These are phyloP conservation scores for Monosporascus sp. DNA, from an alignment of 2,329 filamentous ascomycete genomes.

Conservation along the genomic window DNA sequence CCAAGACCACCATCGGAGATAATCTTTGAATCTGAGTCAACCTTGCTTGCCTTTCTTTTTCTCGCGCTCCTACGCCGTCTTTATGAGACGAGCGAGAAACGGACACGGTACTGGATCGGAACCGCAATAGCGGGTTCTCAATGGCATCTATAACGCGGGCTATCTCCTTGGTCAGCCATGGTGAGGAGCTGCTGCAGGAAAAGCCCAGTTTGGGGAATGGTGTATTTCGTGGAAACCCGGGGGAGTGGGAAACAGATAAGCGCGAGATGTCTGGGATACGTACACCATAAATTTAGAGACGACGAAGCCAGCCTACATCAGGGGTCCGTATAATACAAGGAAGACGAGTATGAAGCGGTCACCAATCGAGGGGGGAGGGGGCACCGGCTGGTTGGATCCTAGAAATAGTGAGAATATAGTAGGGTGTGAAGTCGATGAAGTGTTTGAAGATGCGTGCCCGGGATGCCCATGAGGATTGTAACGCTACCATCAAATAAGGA, in stretches of 20 bases:
- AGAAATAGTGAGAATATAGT: background rate
- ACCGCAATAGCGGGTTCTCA: background rate
- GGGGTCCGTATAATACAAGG: too few relatives aligned
- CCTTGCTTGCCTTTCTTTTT: background rate
- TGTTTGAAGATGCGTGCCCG: conserved; percentile 5
- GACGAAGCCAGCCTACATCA: too few relatives aligned
- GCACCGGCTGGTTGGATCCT: background rate
- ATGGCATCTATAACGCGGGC: background rate
- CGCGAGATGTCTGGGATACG: background rate
- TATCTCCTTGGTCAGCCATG: background rate
- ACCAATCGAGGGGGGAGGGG: background rate
- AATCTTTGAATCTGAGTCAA: background rate
- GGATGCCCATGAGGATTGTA: conserved; percentile 5
- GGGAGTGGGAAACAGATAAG: conserved; percentile 4
- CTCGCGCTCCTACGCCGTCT: background rate
- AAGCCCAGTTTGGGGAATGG: background rate
- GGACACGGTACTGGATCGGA: background rate
- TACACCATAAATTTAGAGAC: too few relatives aligned
- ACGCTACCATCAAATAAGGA: conserved; percentile 4
- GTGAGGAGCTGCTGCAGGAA: background rate
- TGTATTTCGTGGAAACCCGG: background rate
- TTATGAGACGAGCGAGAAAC: background rate
- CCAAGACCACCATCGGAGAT: background rate
- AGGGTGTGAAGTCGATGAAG: conserved; percentile 3
- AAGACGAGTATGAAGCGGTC: too few relatives aligned